phyloP scores from a whole-genome alignment of 371 early-diverging fungal species.

The Mucor ambiguus region DNA sequence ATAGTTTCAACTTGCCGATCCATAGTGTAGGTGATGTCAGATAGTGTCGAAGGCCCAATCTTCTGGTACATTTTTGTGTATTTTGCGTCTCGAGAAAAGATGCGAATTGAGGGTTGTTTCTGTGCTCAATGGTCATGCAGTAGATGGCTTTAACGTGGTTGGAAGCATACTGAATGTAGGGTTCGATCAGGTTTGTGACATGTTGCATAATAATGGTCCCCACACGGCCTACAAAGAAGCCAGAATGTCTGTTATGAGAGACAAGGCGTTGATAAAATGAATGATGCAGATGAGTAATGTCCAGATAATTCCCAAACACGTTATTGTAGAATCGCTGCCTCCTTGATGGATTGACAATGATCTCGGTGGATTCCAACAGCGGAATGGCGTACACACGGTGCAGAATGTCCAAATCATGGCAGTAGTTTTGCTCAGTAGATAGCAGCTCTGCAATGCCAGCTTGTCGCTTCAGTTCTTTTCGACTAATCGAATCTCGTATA shows the following conservation, averaged over 20 bases:
- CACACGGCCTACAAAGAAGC: conserved; percentile 23
- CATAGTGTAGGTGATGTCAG: conserved; percentile 38
- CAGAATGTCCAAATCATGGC: conserved; percentile 32
- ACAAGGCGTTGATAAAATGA: conserved; percentile 16
- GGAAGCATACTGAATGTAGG: conserved; percentile 27
- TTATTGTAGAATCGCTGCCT: conserved; percentile 30
- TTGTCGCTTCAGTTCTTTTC: conserved; percentile 38
- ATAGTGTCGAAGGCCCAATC: conserved; percentile 39
- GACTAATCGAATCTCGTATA: conserved; percentile 16
- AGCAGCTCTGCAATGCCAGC: conserved; percentile 41
- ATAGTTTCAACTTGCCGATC: conserved; percentile 36
- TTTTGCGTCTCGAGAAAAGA: conserved; percentile 29
- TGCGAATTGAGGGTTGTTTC: conserved; percentile 26
- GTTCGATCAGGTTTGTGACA: conserved; percentile 20
- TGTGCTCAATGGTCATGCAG: conserved; percentile 21
- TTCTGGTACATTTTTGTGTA: conserved; percentile 22
- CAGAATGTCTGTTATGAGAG: conserved; percentile 15
- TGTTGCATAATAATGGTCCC: conserved; percentile 25
- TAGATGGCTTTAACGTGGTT: conserved; percentile 19
- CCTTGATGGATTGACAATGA: conserved; percentile 10
- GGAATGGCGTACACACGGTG: conserved; percentile 36
- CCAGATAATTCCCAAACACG: conserved; percentile 38
- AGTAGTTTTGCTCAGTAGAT: conserved; percentile 34
- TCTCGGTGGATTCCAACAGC: conserved; percentile 19
- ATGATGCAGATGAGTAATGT: conserved; percentile 26